Conservation (phyloP, 495 filamentous ascomycete species). For the Apodospora peruviana region DNA sequence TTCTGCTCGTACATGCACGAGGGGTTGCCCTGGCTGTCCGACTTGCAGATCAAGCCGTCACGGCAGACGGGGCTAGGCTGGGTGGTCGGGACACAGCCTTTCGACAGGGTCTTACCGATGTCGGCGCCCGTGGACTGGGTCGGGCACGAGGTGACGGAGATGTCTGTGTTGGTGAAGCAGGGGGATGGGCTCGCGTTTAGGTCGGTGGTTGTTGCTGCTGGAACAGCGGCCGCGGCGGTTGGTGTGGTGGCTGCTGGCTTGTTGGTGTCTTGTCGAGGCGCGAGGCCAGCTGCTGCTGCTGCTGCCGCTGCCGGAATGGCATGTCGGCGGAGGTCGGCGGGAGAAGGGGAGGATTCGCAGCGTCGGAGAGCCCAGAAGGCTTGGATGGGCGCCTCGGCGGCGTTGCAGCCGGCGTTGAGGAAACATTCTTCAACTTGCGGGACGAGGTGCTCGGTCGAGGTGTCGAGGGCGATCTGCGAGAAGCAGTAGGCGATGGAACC, state of each 20-base stretch:
- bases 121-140: constrained; percentile 26
- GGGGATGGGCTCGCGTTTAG: constrained; percentile 7
- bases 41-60: constrained; percentile 38
- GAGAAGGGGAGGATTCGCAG: constrained; percentile 21
- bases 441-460: constrained; percentile 11
- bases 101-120: constrained; percentile 21
- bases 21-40: constrained; percentile 24
- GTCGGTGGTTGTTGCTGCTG: neutral
- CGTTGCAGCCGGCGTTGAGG: constrained; percentile 31
- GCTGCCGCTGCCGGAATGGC: constrained; percentile 8
- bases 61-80: constrained; percentile 32
- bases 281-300: constrained; percentile 7
- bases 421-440: constrained; percentile 34
- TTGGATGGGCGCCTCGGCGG: constrained; percentile 29
- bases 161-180: constrained; percentile 33
- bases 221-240: too few species aligned
- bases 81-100: constrained; percentile 30
- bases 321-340: constrained; percentile 26
- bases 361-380: constrained; percentile 23
- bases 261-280: constrained; percentile 5
- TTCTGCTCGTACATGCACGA: constrained; percentile 40
- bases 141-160: constrained; percentile 30
- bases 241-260: constrained; percentile 3
- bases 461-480: constrained; percentile 14
- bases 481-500: constrained; percentile 32